A percentile compares a stretch with the other conserved stretches of the same genome.
Conservation (phyloP, 768 basidiomycete genomes). For the Xerocomellus dryophilus region DNA sequence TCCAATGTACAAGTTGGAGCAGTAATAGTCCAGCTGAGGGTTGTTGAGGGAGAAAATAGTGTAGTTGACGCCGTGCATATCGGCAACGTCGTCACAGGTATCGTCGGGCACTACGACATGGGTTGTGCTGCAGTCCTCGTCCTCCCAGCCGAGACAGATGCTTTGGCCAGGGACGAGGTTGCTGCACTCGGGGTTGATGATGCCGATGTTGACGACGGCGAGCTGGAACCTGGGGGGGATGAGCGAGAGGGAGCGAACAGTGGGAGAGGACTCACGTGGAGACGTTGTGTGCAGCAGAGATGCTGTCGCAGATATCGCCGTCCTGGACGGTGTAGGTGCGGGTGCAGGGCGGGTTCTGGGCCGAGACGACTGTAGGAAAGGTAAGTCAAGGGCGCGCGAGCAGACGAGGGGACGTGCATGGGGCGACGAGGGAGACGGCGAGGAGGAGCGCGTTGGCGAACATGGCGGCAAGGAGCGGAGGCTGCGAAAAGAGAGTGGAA, state of each 20-base stretch:
- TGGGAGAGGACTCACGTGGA: slow-evolving; percentile 51
- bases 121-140: slow-evolving; percentile 60
- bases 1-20: slow-evolving; percentile 69
- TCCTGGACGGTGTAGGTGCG: slow-evolving; percentile 57
- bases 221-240: slow-evolving; percentile 62
- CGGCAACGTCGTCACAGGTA: slow-evolving; percentile 52
- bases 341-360: slow-evolving; percentile 39
- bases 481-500: slow-evolving; percentile 21
- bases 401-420: slow-evolving; percentile 32
- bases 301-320: slow-evolving; percentile 69
- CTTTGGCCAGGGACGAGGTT: slow-evolving; percentile 51
- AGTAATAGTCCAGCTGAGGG: slow-evolving; percentile 59
- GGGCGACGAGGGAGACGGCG: slow-evolving; percentile 46
- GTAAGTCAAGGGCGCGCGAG: neutral
- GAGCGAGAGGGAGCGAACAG: neutral
- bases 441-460: slow-evolving; percentile 40
- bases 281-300: slow-evolving; percentile 59
- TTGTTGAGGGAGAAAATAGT: slow-evolving; percentile 66
- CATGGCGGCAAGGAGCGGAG: slow-evolving; percentile 32
- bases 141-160: slow-evolving; percentile 60
- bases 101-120: slow-evolving; percentile 57
- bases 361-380: slow-evolving; percentile 20
- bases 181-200: slow-evolving; percentile 51
- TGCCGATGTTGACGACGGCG: slow-evolving; percentile 52
- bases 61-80: slow-evolving; percentile 41